Evolutionary conservation across 108 stramenopile species (phyloP).

Genomic region (Chaetoceros tenuissimus): DNA sequence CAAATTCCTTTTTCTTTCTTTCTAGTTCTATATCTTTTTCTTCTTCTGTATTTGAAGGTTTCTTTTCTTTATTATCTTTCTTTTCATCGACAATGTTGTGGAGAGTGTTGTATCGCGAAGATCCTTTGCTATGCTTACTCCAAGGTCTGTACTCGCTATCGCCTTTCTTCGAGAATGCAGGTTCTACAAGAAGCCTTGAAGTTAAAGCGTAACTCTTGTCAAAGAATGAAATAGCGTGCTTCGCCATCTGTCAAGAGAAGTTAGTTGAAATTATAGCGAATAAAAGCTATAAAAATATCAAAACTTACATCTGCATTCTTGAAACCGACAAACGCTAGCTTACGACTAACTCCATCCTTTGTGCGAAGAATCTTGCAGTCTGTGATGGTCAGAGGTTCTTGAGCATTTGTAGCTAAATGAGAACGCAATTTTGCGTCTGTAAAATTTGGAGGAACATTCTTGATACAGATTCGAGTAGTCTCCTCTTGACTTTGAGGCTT

Average conservation of each 20-base stretch:
- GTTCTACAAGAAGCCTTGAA: conserved; percentile 51
- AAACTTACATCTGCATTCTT: conserved; percentile 19
- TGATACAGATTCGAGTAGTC: conserved; percentile 70
- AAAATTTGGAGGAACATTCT: conserved; percentile 70
- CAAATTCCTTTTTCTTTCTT: conserved; percentile 19
- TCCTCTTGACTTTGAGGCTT: background rate
- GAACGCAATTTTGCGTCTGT: conserved; percentile 47
- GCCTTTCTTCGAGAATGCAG: conserved; percentile 40
- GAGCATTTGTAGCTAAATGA: conserved; percentile 23
- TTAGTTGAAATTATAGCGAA: no score
- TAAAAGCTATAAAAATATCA: background rate
- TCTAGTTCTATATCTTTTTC: background rate
- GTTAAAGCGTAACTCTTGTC: conserved; percentile 47
- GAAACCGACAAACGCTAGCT: conserved; percentile 81
- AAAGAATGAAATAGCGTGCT: conserved; percentile 41
- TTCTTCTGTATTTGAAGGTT: background rate
- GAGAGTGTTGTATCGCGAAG: conserved; percentile 18
- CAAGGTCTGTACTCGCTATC: conserved; percentile 33
- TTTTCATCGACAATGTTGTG: conserved; percentile 13
- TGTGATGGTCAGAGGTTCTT: conserved; percentile 32
- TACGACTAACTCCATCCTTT: conserved; percentile 50
- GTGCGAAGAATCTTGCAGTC: conserved; percentile 70
- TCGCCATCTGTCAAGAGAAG: conserved; percentile 49
- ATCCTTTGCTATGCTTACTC: conserved; percentile 43
- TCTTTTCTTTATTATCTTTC: conserved; percentile 7